phyloP scores from a whole-genome alignment of 2,329 filamentous ascomycete species.

The Aspergillus sclerotialis region DNA sequence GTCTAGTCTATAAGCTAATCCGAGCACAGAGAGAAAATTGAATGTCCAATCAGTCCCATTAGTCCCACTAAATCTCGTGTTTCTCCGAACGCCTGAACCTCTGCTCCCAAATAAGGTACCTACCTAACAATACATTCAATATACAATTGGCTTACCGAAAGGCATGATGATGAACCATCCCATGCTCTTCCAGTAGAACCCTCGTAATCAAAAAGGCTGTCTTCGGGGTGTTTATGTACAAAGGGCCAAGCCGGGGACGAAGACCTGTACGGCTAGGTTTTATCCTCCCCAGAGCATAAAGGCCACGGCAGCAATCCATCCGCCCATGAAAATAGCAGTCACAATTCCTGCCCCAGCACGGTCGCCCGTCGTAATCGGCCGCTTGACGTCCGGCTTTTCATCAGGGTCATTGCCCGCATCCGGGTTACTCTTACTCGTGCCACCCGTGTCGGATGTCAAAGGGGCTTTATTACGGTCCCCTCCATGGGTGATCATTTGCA shows the following conservation, averaged over 20 bases:
- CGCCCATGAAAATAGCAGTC: constrained; percentile 22
- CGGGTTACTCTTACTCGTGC: constrained; percentile 48
- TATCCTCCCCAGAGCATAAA: constrained; percentile 25
- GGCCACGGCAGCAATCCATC: constrained; percentile 20
- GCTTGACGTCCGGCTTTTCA: constrained; percentile 5
- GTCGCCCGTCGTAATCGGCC: constrained; percentile 26
- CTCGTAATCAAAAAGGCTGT: not conserved
- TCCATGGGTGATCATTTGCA: constrained; percentile 20
- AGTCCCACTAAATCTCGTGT: too few relatives aligned
- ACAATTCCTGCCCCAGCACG: constrained; percentile 30
- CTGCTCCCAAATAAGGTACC: too few relatives aligned
- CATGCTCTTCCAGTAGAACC: not conserved
- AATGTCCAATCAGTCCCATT: too few relatives aligned
- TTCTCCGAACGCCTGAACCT: not conserved
- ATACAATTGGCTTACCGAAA: too few relatives aligned
- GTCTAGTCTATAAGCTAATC: too few relatives aligned
- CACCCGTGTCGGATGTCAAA: constrained; percentile 46
- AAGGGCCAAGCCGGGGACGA: not conserved
- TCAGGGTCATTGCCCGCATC: constrained; percentile 28
- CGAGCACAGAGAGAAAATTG: too few relatives aligned
- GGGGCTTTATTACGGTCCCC: constrained; percentile 25
- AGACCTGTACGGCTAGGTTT: too few relatives aligned
- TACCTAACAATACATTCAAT: constrained; percentile 7
- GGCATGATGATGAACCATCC: too few relatives aligned
- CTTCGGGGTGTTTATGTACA: not conserved